Base-by-base conservation (phyloP, 768 basidiomycete genomes). In the Boletus sp. region DNA sequence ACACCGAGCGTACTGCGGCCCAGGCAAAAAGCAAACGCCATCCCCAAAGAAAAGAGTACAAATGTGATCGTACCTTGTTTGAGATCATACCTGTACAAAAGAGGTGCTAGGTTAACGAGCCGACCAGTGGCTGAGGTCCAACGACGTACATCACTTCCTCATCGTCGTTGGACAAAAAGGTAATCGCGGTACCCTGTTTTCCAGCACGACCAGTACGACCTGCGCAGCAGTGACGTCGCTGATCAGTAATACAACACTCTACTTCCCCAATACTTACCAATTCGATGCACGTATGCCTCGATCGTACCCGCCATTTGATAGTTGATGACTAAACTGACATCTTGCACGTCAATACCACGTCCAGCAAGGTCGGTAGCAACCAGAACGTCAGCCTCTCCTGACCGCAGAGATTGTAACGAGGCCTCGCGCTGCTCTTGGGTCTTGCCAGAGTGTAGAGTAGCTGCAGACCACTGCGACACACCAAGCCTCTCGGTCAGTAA, bases 321-420 rank as follows among this genome's bases (percentile, higher is more conserved):
- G 72, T 98, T 98, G 78, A 98, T 85, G 58, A 98, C 96, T 47
- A 97, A 77, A 56, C 85, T 89, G 56, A 98, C 97, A 69, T 98
- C 94, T 56, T 93, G 91, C 13, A 99, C 96, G 72, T 99, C 97
- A 71, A 98, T 98, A 80, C 97, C 97, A 65, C 97, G 90, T 42
- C 97, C 97, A 39, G 97, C 97, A 41, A 99, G 78, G 72, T 99
- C 97, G 5, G 97, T 99, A 1, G 97, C 97, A 32, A 99, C 96
- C 8, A 99, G 79, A 21, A 98, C 81, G 67, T 94, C 87, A 19
- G 88, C 79, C 49, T 93, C 86, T 47, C 95, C 96, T 27, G 80
- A 86, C 10, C 97, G 86, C 55, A 99, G 74, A 2, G 90, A 78
- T 62, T 93, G 88, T 61, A 99, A 73, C 5, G 96, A 85, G 1